phyloP scores from a whole-genome alignment of 2,329 filamentous ascomycete species.

The Ophiosphaerella korrae region DNA sequence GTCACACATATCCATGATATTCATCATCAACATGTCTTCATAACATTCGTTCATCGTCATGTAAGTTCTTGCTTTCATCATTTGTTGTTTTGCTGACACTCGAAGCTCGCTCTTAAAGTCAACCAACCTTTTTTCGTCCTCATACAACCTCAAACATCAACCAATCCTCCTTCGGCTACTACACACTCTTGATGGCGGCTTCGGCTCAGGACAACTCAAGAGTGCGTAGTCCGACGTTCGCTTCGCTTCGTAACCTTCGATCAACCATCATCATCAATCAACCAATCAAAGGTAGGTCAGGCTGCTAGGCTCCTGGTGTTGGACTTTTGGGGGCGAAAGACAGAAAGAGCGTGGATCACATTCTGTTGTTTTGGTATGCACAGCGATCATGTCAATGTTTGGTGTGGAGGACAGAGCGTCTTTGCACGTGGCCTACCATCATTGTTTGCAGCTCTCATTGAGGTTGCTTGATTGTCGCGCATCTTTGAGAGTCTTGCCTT shows the following conservation, averaged over 20 bases:
- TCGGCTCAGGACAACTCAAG: background rate
- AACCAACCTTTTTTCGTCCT: background rate
- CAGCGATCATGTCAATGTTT: constrained; percentile 8
- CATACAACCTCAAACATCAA: background rate
- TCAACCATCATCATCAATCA: background rate
- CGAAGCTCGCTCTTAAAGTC: background rate
- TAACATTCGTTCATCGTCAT: constrained; percentile 3
- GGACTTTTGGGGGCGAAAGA: constrained; percentile 2
- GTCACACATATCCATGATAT: constrained; percentile 8
- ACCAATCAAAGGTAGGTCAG: constrained; percentile 2
- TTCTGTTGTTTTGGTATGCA: constrained; percentile 1
- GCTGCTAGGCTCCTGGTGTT: constrained; percentile 4
- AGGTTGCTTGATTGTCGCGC: background rate
- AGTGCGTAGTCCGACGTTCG: background rate
- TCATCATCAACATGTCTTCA: background rate
- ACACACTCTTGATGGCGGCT: constrained; percentile 1
- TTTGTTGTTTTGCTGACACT: too few species aligned
- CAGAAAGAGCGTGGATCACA: constrained; percentile 5
- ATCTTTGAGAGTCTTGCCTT: constrained; percentile 1
- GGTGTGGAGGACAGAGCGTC: constrained; percentile 19
- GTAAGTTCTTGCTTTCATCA: background rate
- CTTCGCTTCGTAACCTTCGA: background rate
- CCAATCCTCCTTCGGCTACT: background rate
- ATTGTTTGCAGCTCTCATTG: constrained; percentile 1
- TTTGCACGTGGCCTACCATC: constrained; percentile 14